phyloP scores from a whole-genome alignment of 1,284 basidiomycete genomes.

The Cutaneotrichosporon sp. region DNA sequence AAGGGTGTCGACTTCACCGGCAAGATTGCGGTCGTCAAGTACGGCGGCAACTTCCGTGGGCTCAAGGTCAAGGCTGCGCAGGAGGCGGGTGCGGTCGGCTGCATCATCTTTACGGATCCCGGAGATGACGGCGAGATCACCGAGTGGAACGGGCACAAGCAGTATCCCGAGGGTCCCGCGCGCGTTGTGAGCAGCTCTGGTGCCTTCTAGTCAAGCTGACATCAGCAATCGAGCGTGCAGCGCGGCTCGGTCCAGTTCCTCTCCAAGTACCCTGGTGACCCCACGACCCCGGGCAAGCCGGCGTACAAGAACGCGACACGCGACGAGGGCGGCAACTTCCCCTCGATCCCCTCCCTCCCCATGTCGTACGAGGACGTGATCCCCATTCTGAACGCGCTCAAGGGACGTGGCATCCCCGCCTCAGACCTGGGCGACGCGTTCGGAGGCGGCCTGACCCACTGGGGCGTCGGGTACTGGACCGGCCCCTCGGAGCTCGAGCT shows the following conservation, averaged over 20 bases:
- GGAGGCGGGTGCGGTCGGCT: conserved; percentile 68
- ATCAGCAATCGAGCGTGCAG: conserved; percentile 67
- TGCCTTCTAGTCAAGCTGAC: not conserved
- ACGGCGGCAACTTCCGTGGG: conserved; percentile 79
- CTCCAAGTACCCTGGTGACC: conserved; percentile 66
- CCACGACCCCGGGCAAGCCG: conserved; percentile 76
- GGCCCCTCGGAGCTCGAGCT: conserved; percentile 57
- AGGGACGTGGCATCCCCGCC: conserved; percentile 47
- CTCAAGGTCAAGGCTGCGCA: conserved; percentile 67
- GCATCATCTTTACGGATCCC: conserved; percentile 81
- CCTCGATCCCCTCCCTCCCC: conserved; percentile 72
- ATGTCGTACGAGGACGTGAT: conserved; percentile 59
- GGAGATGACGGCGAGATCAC: conserved; percentile 84
- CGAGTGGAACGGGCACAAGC: conserved; percentile 70
- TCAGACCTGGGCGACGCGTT: conserved; percentile 53
- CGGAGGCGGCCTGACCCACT: conserved; percentile 55
- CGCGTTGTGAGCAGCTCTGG: conserved; percentile 58
- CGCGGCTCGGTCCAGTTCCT: conserved; percentile 81
- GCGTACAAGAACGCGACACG: conserved; percentile 81
- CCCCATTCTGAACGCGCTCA: conserved; percentile 54
- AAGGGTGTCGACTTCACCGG: conserved; percentile 72
- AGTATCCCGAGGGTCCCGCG: conserved; percentile 84
- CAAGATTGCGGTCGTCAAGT: conserved; percentile 81
- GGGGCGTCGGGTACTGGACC: conserved; percentile 58
- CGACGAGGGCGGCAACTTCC: conserved; percentile 67